Conservation (phyloP, 352 stramenopile genomes). For the Blastocystis sp. region DNA sequence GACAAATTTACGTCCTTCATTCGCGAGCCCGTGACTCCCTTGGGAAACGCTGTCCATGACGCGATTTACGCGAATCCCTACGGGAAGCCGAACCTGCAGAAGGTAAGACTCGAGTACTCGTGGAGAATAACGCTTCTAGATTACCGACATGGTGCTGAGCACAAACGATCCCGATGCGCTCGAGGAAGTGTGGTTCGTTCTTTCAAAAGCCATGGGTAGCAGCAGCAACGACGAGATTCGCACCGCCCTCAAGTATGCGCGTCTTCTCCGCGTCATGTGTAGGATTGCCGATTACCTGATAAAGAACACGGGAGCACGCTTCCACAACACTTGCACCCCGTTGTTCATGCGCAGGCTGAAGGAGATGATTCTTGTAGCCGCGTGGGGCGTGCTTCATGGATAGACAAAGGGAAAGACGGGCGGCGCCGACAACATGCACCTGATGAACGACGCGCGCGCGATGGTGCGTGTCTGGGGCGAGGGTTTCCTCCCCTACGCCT, state of each 20-base stretch:
- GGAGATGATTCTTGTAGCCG: conserved; percentile 62
- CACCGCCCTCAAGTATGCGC: conserved; percentile 32
- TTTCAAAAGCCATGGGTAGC: conserved; percentile 42
- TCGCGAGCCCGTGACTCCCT: conserved; percentile 67
- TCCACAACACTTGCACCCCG: conserved; percentile 64
- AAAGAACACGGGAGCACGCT: conserved; percentile 65
- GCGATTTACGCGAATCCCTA: conserved; percentile 57
- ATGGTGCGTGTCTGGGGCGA: conserved; percentile 68
- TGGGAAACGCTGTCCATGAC: conserved; percentile 67
- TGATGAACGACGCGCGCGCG: conserved; percentile 60
- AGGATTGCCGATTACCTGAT: conserved; percentile 67
- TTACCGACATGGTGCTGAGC: conserved; percentile 64
- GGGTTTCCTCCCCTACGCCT: conserved; percentile 66
- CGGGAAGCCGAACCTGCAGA: conserved; percentile 28
- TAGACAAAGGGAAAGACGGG: conserved; percentile 57
- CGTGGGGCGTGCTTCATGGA: neutral
- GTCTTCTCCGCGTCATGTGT: neutral
- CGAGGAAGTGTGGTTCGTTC: conserved; percentile 69
- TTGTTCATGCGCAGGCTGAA: conserved; percentile 63
- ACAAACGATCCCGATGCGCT: conserved; percentile 65
- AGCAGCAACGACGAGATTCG: conserved; percentile 48
- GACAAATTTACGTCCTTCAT: conserved; percentile 66
- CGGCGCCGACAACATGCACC: conserved; percentile 66
- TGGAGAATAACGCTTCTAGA: conserved; percentile 29
- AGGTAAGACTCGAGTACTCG: neutral